phyloP scores from a whole-genome alignment of 176 grass and related monocot genomes.

The Typha latifolia region DNA sequence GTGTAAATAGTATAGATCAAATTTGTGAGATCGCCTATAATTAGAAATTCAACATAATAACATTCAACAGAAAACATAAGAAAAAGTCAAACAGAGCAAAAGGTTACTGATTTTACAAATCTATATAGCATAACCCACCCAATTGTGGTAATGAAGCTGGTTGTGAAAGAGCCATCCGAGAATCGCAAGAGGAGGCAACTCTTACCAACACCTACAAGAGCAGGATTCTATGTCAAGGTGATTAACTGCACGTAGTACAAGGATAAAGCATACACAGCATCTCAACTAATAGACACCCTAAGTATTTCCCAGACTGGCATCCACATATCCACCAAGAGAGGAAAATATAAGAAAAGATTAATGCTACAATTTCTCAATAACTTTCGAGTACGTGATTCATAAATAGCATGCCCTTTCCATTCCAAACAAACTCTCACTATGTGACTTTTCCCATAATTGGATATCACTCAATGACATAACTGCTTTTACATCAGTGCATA shows the following conservation, averaged over 20 bases:
- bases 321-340: too few species aligned
- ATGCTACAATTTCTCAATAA: too few species aligned
- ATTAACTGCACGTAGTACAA: neutral
- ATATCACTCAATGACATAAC: too few species aligned
- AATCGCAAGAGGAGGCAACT: conserved; percentile 40
- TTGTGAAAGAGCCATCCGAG: conserved; percentile 33
- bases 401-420: too few species aligned
- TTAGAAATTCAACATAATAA: neutral
- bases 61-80: neutral
- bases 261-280: neutral
- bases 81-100: neutral
- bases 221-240: neutral
- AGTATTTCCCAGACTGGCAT: too few species aligned
- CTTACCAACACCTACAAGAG: conserved; percentile 27
- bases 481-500: too few species aligned
- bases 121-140: conserved; percentile 15
- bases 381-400: too few species aligned
- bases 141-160: conserved; percentile 36
- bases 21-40: neutral
- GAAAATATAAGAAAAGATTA: too few species aligned
- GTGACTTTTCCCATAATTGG: too few species aligned
- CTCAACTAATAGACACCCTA: neutral
- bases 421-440: too few species aligned
- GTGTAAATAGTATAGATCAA: neutral
- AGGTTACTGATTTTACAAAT: neutral